These are phyloP conservation scores for Gryganskiella cystojenkinii DNA, from an alignment of 192 early-diverging fungal species.

Conservation along the genomic window DNA sequence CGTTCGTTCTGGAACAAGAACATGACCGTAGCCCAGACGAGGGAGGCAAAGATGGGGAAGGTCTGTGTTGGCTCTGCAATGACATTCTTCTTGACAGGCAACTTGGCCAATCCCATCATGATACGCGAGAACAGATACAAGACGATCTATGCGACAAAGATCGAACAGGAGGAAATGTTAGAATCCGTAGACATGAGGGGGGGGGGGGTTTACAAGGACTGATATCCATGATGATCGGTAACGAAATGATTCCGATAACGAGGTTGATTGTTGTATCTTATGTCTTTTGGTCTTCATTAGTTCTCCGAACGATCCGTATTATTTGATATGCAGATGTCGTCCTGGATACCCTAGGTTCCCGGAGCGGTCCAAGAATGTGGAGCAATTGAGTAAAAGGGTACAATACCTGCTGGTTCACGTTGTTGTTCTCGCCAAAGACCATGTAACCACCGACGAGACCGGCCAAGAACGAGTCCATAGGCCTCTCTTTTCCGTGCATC, in stretches of 20 bases:
- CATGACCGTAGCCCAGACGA: conserved; percentile 96
- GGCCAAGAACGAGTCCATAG: conserved; percentile 87
- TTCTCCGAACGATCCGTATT: no score
- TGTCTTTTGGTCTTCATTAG: no score
- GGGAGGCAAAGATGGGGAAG: conserved; percentile 92
- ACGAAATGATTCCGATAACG: no score
- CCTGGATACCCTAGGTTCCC: no score
- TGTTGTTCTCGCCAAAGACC: conserved; percentile 96
- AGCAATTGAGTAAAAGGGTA: no score
- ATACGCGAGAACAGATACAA: conserved; percentile 96
- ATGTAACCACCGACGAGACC: conserved; percentile 92
- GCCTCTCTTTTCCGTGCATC: conserved; percentile 80
- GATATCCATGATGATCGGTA: no score
- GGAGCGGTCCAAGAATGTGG: no score
- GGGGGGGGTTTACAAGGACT: no score
- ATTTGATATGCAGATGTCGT: no score
- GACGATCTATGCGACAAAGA: conserved; percentile 72
- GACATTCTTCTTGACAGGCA: conserved; percentile 74
- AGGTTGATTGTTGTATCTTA: no score
- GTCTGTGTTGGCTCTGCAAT: conserved; percentile 82
- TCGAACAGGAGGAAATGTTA: neutral
- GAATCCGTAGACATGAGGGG: neutral
- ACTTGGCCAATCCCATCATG: conserved; percentile 85
- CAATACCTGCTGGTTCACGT: conserved; percentile 95
- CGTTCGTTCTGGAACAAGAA: conserved; percentile 92